Evolutionary conservation across 2,329 filamentous ascomycete genomes (phyloP), one percentile per base, ranked within the genome.

Genomic region (Beauveria varroae): DNA sequence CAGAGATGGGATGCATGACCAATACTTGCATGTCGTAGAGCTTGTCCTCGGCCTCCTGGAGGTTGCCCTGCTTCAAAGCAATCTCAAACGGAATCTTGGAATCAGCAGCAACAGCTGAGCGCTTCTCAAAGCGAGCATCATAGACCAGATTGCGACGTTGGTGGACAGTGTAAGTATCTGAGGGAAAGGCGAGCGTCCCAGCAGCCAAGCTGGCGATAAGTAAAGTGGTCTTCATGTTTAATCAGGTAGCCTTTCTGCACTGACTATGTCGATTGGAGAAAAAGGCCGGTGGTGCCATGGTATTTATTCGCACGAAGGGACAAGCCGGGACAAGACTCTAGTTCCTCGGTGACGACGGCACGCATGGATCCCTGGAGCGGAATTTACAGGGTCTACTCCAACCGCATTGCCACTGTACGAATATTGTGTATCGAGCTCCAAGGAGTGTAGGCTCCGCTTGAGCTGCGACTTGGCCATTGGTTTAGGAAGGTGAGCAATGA

Each of bases 31-130:
- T 76, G 20, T 76, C 72, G 28, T 74, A 68, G 12, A 80, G 69
- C 47, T 76, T 75, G 52, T 76, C 75, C 62, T 79, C 77, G 4
- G 73, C 78, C 43, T 71, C 71, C 57, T 80, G 72, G n/a, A 81
- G 67, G 62, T 80, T 80, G 26, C 72, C 71, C 64, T 81, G 78
- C 41, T 73, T 68, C 44, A 81, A 69, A 5, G 77, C 78, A 55
- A 81, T 79, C 40, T 73, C 71, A 20, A 77, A 72, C 4, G 74
- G 73, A 9, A 78, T 63, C n/a, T 62, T 62, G 46, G 64, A 59
- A 16, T 57, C 54, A 14, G 60, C 56, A 40, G 62, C 51, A 7
- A 67, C 62, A 22, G 68, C 61, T 10, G 63, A 55, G 6, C 67
- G 62, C 63, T 68, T 71, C 14, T 62, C 62, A 68, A 70, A 75